phyloP scores from a whole-genome alignment of 2,329 filamentous ascomycete genomes.

The Ceratocystis colombiana region DNA sequence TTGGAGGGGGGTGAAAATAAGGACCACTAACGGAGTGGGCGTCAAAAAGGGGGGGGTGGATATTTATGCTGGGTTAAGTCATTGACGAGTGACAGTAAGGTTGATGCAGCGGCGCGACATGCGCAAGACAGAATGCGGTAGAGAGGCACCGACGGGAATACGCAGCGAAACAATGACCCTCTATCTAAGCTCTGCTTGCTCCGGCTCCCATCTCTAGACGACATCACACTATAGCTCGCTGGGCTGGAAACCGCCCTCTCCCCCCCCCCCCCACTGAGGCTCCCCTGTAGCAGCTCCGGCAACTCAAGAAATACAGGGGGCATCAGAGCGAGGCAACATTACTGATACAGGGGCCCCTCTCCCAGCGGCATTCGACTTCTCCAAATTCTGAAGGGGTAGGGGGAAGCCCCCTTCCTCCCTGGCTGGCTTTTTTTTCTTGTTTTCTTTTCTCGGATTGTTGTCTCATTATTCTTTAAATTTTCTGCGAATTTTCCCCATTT shows the following conservation, averaged over 20 bases:
- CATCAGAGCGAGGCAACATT: neutral
- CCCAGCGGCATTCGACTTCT: neutral
- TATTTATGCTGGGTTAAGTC: neutral
- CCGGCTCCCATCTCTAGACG: no score
- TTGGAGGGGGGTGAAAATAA: neutral
- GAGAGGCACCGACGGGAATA: no score
- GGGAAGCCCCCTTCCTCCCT: neutral
- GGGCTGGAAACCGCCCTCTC: neutral
- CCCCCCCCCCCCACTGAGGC: no score
- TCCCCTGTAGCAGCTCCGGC: neutral
- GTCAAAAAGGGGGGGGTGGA: neutral
- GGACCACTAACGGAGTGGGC: neutral
- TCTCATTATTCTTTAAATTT: slow-evolving; percentile 20
- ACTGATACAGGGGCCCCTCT: neutral
- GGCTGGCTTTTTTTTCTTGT: slow-evolving; percentile 21
- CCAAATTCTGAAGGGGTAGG: neutral
- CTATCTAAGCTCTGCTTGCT: no score
- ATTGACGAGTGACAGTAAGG: no score
- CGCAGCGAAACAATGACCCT: no score
- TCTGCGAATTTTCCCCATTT: slow-evolving; percentile 25
- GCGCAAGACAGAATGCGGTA: no score
- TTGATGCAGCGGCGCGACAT: no score
- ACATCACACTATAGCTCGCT: no score
- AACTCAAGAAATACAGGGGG: neutral
- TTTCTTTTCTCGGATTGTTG: slow-evolving; percentile 23